Conservation (phyloP, 176 grass and related monocot species). For the Oryza meridionalis region DNA sequence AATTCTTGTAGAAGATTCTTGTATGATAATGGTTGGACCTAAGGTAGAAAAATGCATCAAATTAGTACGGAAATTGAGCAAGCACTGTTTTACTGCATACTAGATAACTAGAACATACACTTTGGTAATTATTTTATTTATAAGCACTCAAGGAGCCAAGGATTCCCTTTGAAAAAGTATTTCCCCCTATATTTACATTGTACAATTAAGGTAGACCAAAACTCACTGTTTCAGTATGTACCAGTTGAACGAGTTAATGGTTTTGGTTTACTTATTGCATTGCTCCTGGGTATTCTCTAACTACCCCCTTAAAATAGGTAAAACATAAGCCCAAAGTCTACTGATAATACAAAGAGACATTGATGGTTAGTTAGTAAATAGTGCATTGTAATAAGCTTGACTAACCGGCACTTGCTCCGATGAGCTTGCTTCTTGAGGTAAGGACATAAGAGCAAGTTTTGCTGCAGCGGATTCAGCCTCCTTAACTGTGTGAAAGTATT, state of each 20-base stretch:
- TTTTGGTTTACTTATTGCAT: background rate
- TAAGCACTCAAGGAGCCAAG: background rate
- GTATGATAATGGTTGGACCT: constrained; percentile 53
- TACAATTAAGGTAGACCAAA: constrained; percentile 16
- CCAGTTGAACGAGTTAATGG: constrained; percentile 11
- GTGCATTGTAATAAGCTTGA: constrained; percentile 16
- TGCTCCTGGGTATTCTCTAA: constrained; percentile 3
- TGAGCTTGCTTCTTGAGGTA: constrained; percentile 56
- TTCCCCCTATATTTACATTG: constrained; percentile 13
- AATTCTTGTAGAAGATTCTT: constrained; percentile 74
- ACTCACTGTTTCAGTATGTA: constrained; percentile 6
- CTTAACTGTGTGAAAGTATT: constrained; percentile 50
- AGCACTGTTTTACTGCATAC: constrained; percentile 26
- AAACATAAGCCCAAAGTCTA: background rate
- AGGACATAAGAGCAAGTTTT: constrained; percentile 67
- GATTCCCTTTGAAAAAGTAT: background rate
- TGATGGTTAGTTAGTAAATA: constrained; percentile 9
- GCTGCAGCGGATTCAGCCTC: constrained; percentile 79
- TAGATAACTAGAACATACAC: background rate
- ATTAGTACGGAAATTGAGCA: constrained; percentile 35
- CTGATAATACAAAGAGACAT: background rate
- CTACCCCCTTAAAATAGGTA: background rate
- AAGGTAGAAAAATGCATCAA: constrained; percentile 43
- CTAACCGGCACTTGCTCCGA: constrained; percentile 43
- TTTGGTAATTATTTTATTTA: background rate